Conservation (phyloP, 805 yeast genomes). For the Lipomyces lipofer region DNA sequence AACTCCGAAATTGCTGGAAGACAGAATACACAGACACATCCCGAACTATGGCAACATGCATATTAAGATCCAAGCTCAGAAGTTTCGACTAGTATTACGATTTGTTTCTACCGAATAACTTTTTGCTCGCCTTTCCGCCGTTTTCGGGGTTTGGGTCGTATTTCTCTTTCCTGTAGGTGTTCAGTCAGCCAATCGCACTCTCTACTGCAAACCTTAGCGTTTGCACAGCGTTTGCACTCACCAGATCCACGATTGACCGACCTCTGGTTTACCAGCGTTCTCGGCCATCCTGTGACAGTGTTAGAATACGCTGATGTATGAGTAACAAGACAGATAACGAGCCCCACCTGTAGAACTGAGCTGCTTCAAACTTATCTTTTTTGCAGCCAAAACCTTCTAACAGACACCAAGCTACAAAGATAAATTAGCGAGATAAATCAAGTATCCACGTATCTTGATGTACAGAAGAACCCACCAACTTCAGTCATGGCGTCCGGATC, state of each 20-base stretch:
- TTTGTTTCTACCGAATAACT: too few species aligned
- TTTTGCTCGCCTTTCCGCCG: background rate
- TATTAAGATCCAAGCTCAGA: too few species aligned
- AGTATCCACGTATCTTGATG: too few species aligned
- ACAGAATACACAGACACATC: too few species aligned
- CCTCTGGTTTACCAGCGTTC: constrained; percentile 35
- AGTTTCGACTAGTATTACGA: too few species aligned
- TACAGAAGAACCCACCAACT: constrained; percentile 13
- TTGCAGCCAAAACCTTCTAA: constrained; percentile 36
- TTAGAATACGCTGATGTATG: too few species aligned
- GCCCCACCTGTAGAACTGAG: constrained; percentile 38
- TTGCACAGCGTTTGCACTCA: too few species aligned
- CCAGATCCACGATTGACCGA: constrained; percentile 43
- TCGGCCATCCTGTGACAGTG: constrained; percentile 40
- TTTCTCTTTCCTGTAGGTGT: constrained; percentile 33
- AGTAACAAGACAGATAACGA: too few species aligned
- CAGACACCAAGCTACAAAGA: constrained; percentile 30
- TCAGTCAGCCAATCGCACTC: too few species aligned
- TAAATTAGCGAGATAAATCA: background rate
- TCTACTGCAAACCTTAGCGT: too few species aligned
- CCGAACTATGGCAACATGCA: too few species aligned
- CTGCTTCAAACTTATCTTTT: constrained; percentile 39
- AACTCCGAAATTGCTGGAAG: too few species aligned
- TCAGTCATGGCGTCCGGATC: constrained; percentile 40
- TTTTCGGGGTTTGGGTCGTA: constrained; percentile 30